Evolutionary conservation across 345 rosid genomes (phyloP), one percentile per base, ranked within the genome.

Genomic region (Boechera stricta): DNA sequence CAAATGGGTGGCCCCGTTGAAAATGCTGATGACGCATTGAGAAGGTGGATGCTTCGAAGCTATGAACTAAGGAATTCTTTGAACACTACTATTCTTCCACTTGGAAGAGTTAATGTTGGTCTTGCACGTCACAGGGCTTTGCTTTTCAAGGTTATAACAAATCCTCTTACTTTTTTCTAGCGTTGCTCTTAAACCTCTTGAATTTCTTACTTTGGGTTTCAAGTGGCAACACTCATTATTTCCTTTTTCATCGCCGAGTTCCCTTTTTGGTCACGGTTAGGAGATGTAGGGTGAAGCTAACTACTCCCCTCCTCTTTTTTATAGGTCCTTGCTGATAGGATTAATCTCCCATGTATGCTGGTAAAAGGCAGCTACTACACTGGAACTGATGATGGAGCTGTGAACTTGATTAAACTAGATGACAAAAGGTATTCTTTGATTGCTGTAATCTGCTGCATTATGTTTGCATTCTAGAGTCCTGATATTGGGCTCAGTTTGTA

Each of bases 321-420:
- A 66, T 79, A 94, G 98, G 96, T 91, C 60, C 87, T 94, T 64
- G 97, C 97, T 62, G 98, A 94, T 84, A 91, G 72, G 81, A 83
- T 94, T 64, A 88, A 84, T 79, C 93, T 94, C 69, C 97, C 98
- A 11, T 91, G 98, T 77, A 87, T 87, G 91, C 86, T 94, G 87
- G 92, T 94, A 67, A 94, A 94, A 80, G 96, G 96, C 51, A 94
- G 97, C 87, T 94, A 86, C 85, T 94, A 91, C 61, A 91, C 98
- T 67, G 98, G 98, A 75, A 91, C 98, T 7, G 98, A 94, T 82
- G 97, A 91, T 75, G 98, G 98, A 55, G 97, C 97, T 63, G 92
- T 94, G 79, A 90, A 91, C 82, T 79, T 94, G 83, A 86, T 94
- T 76, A 87, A 82, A 81, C 83, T 89, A 61, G 86, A 89, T 77